Evolutionary conservation across 495 filamentous ascomycete species (phyloP), one percentile per base, ranked within the genome.

Genomic region (Penicillium bovifimosum): DNA sequence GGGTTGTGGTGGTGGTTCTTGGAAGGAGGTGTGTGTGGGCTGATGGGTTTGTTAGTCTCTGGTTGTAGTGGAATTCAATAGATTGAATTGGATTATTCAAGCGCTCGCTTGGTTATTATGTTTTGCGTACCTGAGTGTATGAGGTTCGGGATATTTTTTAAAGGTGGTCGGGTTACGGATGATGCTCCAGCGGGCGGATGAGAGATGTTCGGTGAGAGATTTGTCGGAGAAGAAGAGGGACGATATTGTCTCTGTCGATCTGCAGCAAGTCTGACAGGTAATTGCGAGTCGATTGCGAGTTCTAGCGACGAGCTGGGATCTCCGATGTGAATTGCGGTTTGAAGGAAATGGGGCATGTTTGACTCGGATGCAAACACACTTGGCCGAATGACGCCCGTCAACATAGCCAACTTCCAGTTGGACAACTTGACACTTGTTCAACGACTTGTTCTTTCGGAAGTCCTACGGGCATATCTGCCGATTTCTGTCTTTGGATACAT

Each of bases 351-450:
- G 48, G 41, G 29, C 45, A 52, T 71, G 69, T 69, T 70, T 73
- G 70, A 53, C 50, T 36, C n/a, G 9, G 29, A 63, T 69, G 71
- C 71, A 74, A 74, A 74, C 71, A 66, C 38, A 17, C 20, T 41
- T 14, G 33, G n/a, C 38, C 29, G 11, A 50, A 50, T 50, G 35
- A 40, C 45, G 53, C 55, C 54, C 48, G 46, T 54, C 54, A 53
- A 59, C 59, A 58, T 58, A 45, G 46, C 58, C 58, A 54, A 51
- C 55, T 59, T 59, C 27, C 20, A 36, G 27, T 24, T 26, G 17
- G 9, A 39, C 38, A 34, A 50, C 38, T 42, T 31, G 26, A 41
- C 34, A 39, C 9, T 17, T 39, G 9, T 47, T 14, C 11, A 6
- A 6, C 24, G 29, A 6, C 24, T 29, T 48, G 18, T 13, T 39